Evolutionary conservation across 345 rosid genomes (phyloP).

Genomic region (Stellera chamaejasme): DNA sequence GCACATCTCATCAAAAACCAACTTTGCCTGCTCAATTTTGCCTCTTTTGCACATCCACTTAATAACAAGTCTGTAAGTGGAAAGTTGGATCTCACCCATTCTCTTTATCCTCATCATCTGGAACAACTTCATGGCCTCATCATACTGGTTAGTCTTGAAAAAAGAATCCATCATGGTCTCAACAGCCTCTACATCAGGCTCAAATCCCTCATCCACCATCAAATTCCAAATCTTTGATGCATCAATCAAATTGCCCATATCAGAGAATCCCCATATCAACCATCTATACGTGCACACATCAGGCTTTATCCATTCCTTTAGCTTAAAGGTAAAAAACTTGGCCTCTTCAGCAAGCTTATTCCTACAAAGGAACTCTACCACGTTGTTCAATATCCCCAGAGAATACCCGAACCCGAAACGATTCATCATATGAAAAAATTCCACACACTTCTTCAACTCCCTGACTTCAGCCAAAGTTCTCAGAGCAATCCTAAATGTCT

Average conservation of each 20-base stretch:
- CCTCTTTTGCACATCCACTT: conserved; percentile 71
- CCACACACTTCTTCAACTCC: conserved; percentile 65
- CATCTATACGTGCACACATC: conserved; percentile 49
- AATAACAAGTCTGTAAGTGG: conserved; percentile 63
- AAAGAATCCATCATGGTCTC: conserved; percentile 59
- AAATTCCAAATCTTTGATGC: conserved; percentile 76
- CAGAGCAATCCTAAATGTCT: conserved; percentile 54
- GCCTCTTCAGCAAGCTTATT: conserved; percentile 64
- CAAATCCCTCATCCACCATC: conserved; percentile 66
- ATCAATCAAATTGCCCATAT: conserved; percentile 58
- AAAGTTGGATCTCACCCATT: conserved; percentile 43
- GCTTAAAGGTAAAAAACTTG: conserved; percentile 40
- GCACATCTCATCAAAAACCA: conserved; percentile 61
- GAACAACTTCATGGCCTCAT: conserved; percentile 59
- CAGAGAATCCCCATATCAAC: conserved; percentile 59
- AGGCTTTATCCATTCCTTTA: conserved; percentile 45
- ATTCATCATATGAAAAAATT: conserved; percentile 62
- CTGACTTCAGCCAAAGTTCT: conserved; percentile 53
- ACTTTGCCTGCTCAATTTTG: conserved; percentile 32
- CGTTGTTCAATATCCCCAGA: conserved; percentile 43
- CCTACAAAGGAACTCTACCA: conserved; percentile 43
- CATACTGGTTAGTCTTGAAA: conserved; percentile 46
- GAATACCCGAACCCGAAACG: conserved; percentile 40
- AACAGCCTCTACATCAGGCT: conserved; percentile 42
- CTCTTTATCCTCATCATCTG: conserved; percentile 41